Percentiles rank a stretch among this genome's conserved stretches.
These are phyloP conservation scores for Apiospora marii DNA, from an alignment of 2,329 filamentous ascomycete species.

Conservation along the genomic window DNA sequence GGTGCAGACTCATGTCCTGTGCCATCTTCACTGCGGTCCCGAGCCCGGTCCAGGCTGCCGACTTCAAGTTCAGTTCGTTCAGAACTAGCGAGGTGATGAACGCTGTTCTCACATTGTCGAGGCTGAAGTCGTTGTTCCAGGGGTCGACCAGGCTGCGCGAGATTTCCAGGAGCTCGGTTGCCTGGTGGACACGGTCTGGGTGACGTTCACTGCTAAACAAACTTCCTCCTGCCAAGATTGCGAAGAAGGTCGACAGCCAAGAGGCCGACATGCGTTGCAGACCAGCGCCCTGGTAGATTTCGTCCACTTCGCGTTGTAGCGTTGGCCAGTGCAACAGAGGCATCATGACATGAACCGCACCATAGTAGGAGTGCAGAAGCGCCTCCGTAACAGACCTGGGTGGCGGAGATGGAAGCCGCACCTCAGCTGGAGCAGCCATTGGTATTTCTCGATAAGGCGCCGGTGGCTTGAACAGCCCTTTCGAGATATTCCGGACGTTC, in stretches of 20 bases:
- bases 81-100: conserved; percentile 81
- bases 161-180: conserved; percentile 73
- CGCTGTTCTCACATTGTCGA: conserved; percentile 78
- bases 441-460: conserved; percentile 68
- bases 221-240: conserved; percentile 82
- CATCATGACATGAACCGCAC: conserved; percentile 79
- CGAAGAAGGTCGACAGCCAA: conserved; percentile 84
- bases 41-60: conserved; percentile 86
- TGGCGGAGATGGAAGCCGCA: conserved; percentile 71
- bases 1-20: conserved; percentile 84
- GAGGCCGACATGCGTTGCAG: conserved; percentile 68
- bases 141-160: conserved; percentile 77
- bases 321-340: conserved; percentile 90
- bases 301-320: conserved; percentile 79
- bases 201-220: conserved; percentile 71
- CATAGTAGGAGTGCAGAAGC: conserved; percentile 78
- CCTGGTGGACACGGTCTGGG: conserved; percentile 58
- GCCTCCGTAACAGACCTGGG: conserved; percentile 73
- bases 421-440: conserved; percentile 54
- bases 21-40: conserved; percentile 80
- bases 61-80: conserved; percentile 85
- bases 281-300: conserved; percentile 73
- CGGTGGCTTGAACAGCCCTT: conserved; percentile 82
- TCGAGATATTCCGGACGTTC: conserved; percentile 77
- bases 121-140: conserved; percentile 79